Base-by-base conservation (phyloP, 257 asterid species). In the Primulina eburnea region DNA sequence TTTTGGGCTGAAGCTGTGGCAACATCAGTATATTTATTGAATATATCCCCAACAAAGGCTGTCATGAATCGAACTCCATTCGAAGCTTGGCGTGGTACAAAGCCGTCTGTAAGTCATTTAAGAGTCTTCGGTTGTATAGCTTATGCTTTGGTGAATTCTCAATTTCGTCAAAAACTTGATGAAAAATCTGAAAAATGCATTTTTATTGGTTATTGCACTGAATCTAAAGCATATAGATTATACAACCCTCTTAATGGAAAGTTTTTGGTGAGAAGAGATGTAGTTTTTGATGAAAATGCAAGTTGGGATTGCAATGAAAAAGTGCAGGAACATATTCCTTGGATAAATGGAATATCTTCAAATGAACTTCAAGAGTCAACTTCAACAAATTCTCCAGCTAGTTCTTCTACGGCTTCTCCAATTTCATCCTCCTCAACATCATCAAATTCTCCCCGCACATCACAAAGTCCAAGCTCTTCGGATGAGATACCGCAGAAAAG, bases 181-280 rank as follows among this genome's bases (percentile, higher is more conserved):
- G 50, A 66, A n/a, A 66, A 59, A 70, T 50, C 29, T 5, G 16
- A 37, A 17, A 57, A 10, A 0, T 68, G 59, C 12, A 59, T 69
- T 7, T 69, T 73, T 28, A 20, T 77, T 58, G 72, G 78, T 5
- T 64, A 63, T 12, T 37, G 60, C 17, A 17, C 17, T 4, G 56
- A 72, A 67, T 61, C 83, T 34, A 74, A 72, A 43, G 75, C 65
- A 43, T 72, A 65, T 26, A 43, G 62, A 16, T 5, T 69, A 2
- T 76, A 68, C 30, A 40, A 72, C 18, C 68, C 62, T 6, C n/a
- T 34, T 21, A 21, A 21, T 21, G 24, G 35, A n/a, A 75, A 68
- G 59, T 2, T 68, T 9, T 20, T 71, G 2, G 63, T 58, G 0
- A 53, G 50, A 4, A 56, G 38, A 18, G 78, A 73, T 63, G 69